A percentile compares a stretch with the other conserved stretches of the same genome.
Evolutionary conservation across 2,329 filamentous ascomycete species (phyloP).

Genomic region (Coniochaeta hoffmannii): DNA sequence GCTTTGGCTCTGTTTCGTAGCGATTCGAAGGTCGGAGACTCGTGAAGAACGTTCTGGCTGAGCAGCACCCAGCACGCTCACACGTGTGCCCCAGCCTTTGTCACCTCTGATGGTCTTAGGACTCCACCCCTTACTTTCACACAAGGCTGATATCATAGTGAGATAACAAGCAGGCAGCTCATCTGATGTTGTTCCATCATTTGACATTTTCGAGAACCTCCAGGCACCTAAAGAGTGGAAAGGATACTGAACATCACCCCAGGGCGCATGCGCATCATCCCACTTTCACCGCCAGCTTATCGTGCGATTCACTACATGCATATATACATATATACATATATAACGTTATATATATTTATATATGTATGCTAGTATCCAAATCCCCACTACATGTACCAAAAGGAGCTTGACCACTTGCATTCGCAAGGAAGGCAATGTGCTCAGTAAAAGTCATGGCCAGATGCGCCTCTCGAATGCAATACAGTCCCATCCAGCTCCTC

Average conservation of each 20-base stretch:
- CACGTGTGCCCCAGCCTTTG: too few relatives aligned
- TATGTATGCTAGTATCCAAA: not conserved
- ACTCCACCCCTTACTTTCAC: not conserved
- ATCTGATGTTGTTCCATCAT: not conserved
- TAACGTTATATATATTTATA: not conserved
- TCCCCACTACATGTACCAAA: too few relatives aligned
- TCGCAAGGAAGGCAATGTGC: too few relatives aligned
- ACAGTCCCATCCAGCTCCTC: not conserved
- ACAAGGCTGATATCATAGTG: not conserved
- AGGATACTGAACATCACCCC: not conserved
- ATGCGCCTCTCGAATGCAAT: not conserved
- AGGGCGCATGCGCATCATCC: not conserved
- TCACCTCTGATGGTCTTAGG: too few relatives aligned
- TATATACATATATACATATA: too few relatives aligned
- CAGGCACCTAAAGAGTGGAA: not conserved
- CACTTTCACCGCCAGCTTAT: not conserved
- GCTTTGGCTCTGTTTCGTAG: conserved; percentile 11
- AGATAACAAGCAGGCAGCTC: not conserved
- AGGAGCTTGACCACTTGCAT: too few relatives aligned
- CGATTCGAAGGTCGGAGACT: conserved; percentile 8
- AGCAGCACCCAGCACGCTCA: too few relatives aligned
- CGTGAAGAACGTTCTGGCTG: not conserved
- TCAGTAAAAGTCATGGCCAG: not conserved
- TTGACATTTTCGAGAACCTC: too few relatives aligned
- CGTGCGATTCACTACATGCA: not conserved